Base-by-base conservation (phyloP, 352 stramenopile species). In the Globisporangium sylvaticum region DNA sequence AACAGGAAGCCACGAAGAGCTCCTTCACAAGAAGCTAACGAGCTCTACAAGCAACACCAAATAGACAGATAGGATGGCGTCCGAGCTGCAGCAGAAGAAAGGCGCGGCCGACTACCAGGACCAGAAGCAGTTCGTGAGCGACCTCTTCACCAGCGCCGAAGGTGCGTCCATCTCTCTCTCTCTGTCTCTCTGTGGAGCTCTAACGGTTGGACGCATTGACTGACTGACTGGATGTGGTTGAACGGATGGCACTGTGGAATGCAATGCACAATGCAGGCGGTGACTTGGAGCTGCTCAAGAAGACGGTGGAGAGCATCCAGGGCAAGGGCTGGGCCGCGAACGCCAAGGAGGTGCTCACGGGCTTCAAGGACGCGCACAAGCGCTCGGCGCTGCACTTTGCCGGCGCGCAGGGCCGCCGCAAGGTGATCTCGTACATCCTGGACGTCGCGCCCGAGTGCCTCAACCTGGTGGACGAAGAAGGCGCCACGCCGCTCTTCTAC, bases 291-390 rank as follows among this genome's bases (percentile, higher is more conserved):
- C 65, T 80, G 46, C 67, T 94, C 42, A 62, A 91, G 72, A 89
- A 82, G 68, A 87, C 81, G n/a, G 66, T 90, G 34, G 70, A 83
- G 65, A 63, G 67, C 15, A 76, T 92, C 66, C 75, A 89, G 56
- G 72, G 79, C 52, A 85, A 88, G 73, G 81, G 83, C 61, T 77
- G 80, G 58, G 78, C 78, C 56, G 82, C 62, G 15, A 67, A 84
- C 64, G 64, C 77, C n/a, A 84, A 84, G 68, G 75, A 78, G 53
- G 77, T 84, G 57, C 72, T 94, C 27, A 80, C 64, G 68, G 83
- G 88, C 57, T 94, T 90, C 72, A 91, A 91, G 66, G 86, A 94
- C 71, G 86, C 81, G 52, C 81, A 94, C 72, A 89, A 92, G 74
- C 86, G 86, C 71, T 86, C 78, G 68, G 81, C 84, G 61, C 69